phyloP scores from a whole-genome alignment of 768 basidiomycete genomes.

The Phaeolepiota aurea region DNA sequence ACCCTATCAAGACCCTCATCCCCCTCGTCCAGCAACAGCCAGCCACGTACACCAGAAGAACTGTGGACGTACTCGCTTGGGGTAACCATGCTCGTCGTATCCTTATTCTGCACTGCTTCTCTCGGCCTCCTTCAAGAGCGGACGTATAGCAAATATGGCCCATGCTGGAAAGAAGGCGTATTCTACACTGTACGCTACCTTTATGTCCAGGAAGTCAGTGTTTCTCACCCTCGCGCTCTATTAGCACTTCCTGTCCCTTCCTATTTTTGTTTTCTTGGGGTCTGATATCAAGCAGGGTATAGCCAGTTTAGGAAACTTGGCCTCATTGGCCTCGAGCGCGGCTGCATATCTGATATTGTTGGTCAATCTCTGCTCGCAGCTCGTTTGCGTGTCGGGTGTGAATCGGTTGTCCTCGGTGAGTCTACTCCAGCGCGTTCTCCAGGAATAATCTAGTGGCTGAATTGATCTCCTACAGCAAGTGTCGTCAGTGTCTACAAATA shows the following conservation, averaged over 20 bases:
- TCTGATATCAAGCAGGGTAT: slow-evolving; percentile 50
- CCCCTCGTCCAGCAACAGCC: slow-evolving; percentile 12
- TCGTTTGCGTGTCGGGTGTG: slow-evolving; percentile 77
- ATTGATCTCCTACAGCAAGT: slow-evolving; percentile 38
- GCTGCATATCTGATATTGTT: slow-evolving; percentile 49
- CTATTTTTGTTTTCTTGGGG: slow-evolving; percentile 58
- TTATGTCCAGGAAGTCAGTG: neutral
- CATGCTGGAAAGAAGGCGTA: slow-evolving; percentile 75
- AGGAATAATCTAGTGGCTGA: neutral
- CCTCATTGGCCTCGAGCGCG: slow-evolving; percentile 19
- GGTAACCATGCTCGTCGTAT: slow-evolving; percentile 58
- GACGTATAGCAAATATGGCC: slow-evolving; percentile 67
- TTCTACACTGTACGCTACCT: slow-evolving; percentile 62
- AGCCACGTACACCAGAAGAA: slow-evolving; percentile 20
- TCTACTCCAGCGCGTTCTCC: slow-evolving; percentile 8
- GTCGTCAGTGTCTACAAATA: slow-evolving; percentile 74
- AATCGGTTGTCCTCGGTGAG: slow-evolving; percentile 74
- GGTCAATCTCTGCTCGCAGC: slow-evolving; percentile 64
- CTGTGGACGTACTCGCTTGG: slow-evolving; percentile 48
- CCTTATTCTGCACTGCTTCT: slow-evolving; percentile 58
- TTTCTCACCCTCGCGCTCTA: neutral
- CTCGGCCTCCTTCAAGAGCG: slow-evolving; percentile 72
- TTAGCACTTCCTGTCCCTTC: slow-evolving; percentile 76
- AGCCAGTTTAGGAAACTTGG: slow-evolving; percentile 31
- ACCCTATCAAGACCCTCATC: slow-evolving; percentile 56